These are phyloP conservation scores for Aegilops umbellulata DNA, from an alignment of 176 grass and related monocot species.

Conservation along the genomic window DNA sequence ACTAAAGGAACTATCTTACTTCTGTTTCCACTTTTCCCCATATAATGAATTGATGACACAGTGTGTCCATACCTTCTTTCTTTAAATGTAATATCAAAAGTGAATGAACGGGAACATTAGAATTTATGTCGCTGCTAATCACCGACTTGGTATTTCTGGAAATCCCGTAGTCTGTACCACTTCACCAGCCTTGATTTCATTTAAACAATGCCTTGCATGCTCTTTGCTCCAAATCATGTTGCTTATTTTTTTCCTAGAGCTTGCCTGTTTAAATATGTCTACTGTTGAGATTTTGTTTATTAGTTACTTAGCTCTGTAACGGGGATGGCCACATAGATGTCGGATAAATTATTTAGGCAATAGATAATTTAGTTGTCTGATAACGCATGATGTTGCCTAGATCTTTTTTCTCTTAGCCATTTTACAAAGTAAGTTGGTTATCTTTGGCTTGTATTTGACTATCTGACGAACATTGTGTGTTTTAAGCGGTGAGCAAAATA, in stretches of 20 bases:
- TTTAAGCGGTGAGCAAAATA: neutral
- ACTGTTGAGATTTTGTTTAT: neutral
- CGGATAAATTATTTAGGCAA: neutral
- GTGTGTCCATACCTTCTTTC: neutral
- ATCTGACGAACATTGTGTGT: neutral
- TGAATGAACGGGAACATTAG: too few relatives aligned
- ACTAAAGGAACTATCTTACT: too few relatives aligned
- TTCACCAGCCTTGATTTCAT: neutral
- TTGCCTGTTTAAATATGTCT: constrained; percentile 5
- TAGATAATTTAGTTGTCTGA: neutral
- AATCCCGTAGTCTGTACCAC: too few relatives aligned
- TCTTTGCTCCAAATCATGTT: neutral
- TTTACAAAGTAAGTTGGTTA: neutral
- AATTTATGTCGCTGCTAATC: neutral
- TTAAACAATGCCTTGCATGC: neutral
- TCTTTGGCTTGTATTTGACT: neutral
- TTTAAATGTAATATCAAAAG: neutral
- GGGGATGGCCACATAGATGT: neutral
- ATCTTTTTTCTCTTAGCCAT: neutral
- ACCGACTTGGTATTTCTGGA: neutral
- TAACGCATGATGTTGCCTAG: neutral
- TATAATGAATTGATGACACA: neutral
- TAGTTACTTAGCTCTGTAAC: neutral
- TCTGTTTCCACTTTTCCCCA: too few relatives aligned
- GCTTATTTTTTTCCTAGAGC: neutral